Percentiles rank a stretch among this genome's conserved stretches.
Evolutionary conservation across 1,284 basidiomycete species (phyloP).

Genomic region (Lentinula novae-zelandiae): DNA sequence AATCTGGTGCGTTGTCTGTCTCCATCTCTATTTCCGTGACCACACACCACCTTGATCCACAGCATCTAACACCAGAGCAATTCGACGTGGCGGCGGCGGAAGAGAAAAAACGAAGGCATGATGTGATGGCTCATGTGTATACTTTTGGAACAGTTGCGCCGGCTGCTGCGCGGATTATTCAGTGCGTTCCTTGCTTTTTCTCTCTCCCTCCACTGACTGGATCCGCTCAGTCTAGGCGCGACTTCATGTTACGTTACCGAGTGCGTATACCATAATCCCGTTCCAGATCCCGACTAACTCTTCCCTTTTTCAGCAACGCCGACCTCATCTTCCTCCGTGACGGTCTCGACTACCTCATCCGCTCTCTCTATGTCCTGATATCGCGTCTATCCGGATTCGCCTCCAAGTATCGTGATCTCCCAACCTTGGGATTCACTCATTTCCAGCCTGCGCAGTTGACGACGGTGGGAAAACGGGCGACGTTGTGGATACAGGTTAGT

Average conservation of each 20-base stretch:
- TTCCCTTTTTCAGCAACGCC: conserved; percentile 65
- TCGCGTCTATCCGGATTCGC: conserved; percentile 84
- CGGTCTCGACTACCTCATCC: conserved; percentile 82
- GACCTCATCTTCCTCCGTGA: conserved; percentile 96
- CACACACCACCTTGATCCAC: background rate
- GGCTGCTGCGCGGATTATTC: conserved; percentile 95
- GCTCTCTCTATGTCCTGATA: conserved; percentile 88
- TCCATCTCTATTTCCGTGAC: background rate
- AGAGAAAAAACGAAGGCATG: conserved; percentile 97
- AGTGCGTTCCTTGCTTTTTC: conserved; percentile 47
- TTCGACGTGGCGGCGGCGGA: conserved; percentile 91
- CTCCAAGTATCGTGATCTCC: conserved; percentile 67
- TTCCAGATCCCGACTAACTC: background rate
- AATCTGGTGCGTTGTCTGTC: conserved; percentile 57
- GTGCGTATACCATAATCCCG: conserved; percentile 39
- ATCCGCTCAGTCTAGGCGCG: conserved; percentile 71
- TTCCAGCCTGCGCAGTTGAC: conserved; percentile 99
- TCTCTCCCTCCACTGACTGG: conserved; percentile 4
- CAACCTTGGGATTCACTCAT: conserved; percentile 96
- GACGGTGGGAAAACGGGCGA: conserved; percentile 98
- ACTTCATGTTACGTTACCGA: conserved; percentile 99
- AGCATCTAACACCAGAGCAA: conserved; percentile 86
- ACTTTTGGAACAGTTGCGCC: conserved; percentile 94
- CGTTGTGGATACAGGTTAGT: conserved; percentile 88
- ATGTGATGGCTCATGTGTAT: conserved; percentile 99